Evolutionary conservation across 1,139 yeast genomes (phyloP), one percentile per base, ranked within the genome.

Genomic region (Taphrina sp.): DNA sequence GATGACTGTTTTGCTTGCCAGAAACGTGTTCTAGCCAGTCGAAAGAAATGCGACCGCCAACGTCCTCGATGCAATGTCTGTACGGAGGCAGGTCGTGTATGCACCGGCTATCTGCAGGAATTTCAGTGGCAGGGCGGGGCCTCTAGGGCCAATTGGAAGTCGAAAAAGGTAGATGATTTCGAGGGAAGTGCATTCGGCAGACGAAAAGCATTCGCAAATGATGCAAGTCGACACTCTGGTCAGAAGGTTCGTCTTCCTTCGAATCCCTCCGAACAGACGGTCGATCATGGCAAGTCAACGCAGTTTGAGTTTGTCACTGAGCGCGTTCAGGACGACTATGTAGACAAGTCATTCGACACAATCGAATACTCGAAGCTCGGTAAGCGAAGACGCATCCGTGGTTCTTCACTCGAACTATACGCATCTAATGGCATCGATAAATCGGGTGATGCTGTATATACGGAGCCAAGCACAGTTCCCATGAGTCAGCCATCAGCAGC

Each of bases 111-210:
- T 17, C 45, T 24, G 3, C 45, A 41, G 16, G 34, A 41, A 16
- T 26, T 41, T 14, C 45, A 41, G 22, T 41, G 45, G 45, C 45
- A 41, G 22, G 45, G 45, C 2, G 45, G 45, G 17, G 45, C 45
- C 14, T 29, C 22, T 4, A 26, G 45, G 34, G 45, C 45, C 3
- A 26, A 22, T 8, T 41, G 45, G 45, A 41, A 26, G 26, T 26
- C 34, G 3, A 41, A 14, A n/a, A 14, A 24, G 14, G 23, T 26
- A 23, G 45, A 41, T 8, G 31, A 28, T 28, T 8, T 8, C 37
- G 31, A 26, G 31, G 31, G n/a, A n/a, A n/a, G n/a, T n/a, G n/a
- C n/a, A n/a, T n/a, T n/a, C n/a, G n/a, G n/a, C n/a, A n/a, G n/a
- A n/a, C n/a, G n/a, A n/a, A n/a, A n/a, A n/a, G n/a, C n/a, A n/a